Percentiles rank a stretch among this genome's conserved stretches.
Conservation (phyloP, 768 basidiomycete genomes). For the Tricholoma bakamatsutake region DNA sequence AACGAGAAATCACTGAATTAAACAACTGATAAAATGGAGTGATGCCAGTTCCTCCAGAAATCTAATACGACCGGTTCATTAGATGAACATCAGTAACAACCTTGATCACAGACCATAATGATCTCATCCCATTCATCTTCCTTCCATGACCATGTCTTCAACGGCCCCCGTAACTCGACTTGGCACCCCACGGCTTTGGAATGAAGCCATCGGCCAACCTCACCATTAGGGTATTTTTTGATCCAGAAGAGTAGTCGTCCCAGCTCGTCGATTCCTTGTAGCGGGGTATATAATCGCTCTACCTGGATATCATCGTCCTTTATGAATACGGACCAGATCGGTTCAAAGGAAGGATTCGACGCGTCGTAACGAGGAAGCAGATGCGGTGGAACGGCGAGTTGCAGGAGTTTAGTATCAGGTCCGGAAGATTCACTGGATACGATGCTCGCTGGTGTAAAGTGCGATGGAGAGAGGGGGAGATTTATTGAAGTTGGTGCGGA, state of each 20-base stretch:
- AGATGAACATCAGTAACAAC: background rate
- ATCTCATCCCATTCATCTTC: slow-evolving; percentile 67
- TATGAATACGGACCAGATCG: slow-evolving; percentile 73
- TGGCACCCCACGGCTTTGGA: slow-evolving; percentile 58
- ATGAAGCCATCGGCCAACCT: slow-evolving; percentile 82
- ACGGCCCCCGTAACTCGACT: slow-evolving; percentile 73
- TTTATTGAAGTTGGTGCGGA: slow-evolving; percentile 34
- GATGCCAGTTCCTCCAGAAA: slow-evolving; percentile 85
- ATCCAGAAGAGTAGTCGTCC: slow-evolving; percentile 77
- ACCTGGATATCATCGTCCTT: slow-evolving; percentile 89
- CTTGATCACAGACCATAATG: slow-evolving; percentile 51
- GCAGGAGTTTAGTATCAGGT: slow-evolving; percentile 57
- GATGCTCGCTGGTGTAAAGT: slow-evolving; percentile 58
- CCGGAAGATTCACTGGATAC: slow-evolving; percentile 47
- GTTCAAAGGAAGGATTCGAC: slow-evolving; percentile 21
- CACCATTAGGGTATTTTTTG: slow-evolving; percentile 71
- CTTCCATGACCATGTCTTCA: slow-evolving; percentile 59
- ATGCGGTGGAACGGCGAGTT: slow-evolving; percentile 47
- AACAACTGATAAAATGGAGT: slow-evolving; percentile 82
- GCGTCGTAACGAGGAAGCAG: slow-evolving; percentile 24
- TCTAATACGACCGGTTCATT: slow-evolving; percentile 32
- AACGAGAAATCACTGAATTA: slow-evolving; percentile 41
- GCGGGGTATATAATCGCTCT: slow-evolving; percentile 79
- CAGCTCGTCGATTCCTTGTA: slow-evolving; percentile 60
- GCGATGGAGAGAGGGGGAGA: slow-evolving; percentile 37